A percentile compares a stretch with the other conserved stretches of the same genome.
phyloP scores from a whole-genome alignment of 2,329 filamentous ascomycete genomes.

The Aureobasidium sp. region DNA sequence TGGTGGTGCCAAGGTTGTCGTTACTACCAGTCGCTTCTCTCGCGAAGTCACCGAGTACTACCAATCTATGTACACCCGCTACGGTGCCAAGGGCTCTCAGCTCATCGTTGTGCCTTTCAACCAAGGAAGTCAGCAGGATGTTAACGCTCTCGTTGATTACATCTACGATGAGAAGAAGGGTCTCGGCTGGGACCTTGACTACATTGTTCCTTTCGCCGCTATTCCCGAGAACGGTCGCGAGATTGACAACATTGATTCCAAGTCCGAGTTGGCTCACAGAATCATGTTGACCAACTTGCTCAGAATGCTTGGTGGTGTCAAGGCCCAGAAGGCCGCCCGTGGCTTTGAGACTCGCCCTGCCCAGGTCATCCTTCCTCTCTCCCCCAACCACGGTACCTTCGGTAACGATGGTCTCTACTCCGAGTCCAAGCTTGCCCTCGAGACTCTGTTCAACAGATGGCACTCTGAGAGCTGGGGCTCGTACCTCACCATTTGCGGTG shows the following conservation, averaged over 20 bases:
- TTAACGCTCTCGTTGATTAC: constrained; percentile 88
- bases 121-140: constrained; percentile 96
- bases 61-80: constrained; percentile 95
- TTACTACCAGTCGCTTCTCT: constrained; percentile 94
- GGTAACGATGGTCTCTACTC: constrained; percentile 97
- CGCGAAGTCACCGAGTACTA: constrained; percentile 98
- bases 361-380: constrained; percentile 91
- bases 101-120: constrained; percentile 99
- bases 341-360: constrained; percentile 93
- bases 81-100: constrained; percentile 87
- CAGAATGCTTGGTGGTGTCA: constrained; percentile 82
- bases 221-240: constrained; percentile 97
- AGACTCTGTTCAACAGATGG: constrained; percentile 98
- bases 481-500: constrained; percentile 96
- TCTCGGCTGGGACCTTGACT: constrained; percentile 96
- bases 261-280: constrained; percentile 93
- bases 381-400: constrained; percentile 97
- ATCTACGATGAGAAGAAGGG: constrained; percentile 96
- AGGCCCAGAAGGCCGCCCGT: constrained; percentile 77
- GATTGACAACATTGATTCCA: constrained; percentile 93
- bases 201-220: constrained; percentile 89
- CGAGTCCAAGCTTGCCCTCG: constrained; percentile 92
- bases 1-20: constrained; percentile 91
- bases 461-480: constrained; percentile 95
- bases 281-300: constrained; percentile 99